phyloP scores from a whole-genome alignment of 164 flowering plant genomes.

The Stephania yunnanensis region DNA sequence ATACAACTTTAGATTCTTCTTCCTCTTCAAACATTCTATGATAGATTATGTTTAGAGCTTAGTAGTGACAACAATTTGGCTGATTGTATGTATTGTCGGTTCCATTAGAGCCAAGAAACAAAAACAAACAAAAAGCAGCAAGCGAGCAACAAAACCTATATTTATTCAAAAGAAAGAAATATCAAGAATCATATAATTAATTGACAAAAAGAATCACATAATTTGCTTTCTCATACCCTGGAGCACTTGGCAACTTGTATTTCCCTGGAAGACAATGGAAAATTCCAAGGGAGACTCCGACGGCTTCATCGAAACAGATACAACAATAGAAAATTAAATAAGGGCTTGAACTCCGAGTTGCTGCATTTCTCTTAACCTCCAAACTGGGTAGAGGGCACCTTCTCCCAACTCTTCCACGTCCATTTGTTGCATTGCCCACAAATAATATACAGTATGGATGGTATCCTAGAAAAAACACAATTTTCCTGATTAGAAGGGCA shows the following conservation, averaged over 20 bases:
- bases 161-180: not conserved
- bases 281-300: conserved; percentile 1
- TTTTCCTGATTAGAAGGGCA: not conserved
- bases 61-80: no score
- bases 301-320: not conserved
- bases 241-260: not conserved
- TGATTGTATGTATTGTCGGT: no score
- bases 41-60: no score
- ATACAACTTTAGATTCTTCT: no score
- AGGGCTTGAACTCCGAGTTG: conserved; percentile 74
- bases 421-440: conserved; percentile 90
- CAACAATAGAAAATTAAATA: conserved; percentile 30
- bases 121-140: no score
- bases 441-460: conserved; percentile 76
- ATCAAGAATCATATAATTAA: no score
- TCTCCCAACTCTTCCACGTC: conserved; percentile 70
- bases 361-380: conserved; percentile 91
- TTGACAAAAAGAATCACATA: not conserved
- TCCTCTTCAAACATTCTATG: no score
- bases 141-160: no score
- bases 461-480: conserved; percentile 48
- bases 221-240: not conserved
- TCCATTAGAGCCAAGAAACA: no score
- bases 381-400: conserved; percentile 62
- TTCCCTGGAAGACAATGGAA: conserved; percentile 7